Evolutionary conservation across 2,329 filamentous ascomycete genomes (phyloP), one percentile per base, ranked within the genome.

Genomic region (Fusarium sacchari): DNA sequence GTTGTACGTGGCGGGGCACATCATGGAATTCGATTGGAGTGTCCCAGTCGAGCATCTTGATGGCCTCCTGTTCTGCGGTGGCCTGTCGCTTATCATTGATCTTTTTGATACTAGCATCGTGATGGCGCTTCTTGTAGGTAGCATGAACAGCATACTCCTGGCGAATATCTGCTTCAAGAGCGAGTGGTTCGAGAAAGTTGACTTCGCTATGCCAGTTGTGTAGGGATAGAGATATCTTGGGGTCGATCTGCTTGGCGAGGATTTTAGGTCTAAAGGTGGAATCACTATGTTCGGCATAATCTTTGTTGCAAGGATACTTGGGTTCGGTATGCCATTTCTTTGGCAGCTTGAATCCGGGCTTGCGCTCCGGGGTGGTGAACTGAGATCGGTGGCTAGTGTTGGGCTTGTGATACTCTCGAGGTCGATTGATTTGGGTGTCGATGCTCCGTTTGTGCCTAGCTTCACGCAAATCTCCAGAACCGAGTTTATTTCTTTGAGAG

Each of bases 281-380:
- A 11, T 65, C 49, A 30, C 40, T 52, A 20, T 60, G 49, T 15
- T 64, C 37, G 4, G 69, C 67, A 30, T 69, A 76, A 5, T 56
- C 42, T 10, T 71, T 55, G 37, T 69, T 67, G 20, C 59, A 49
- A 39, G 64, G 65, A 24, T 73, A 59, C 20, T 70, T 68, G 14
- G 36, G 76, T 30, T 62, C 36, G 5, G 59, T 24, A 15, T 57
- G 37, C 39, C 60, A 77, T 6, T 43, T 26, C 8, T 56, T 17
- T 13, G 42, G 44, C 15, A 53, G 50, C 15, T 68, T 26, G n/a
- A 50, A 34, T 46, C 60, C 55, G n/a, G 67, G 58, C 14, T 64
- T 60, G 30, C 53, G n/a, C 22, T 62, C 60, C 36, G 43, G 55
- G 2, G 59, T 30, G 2, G 34, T 24, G 28, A 74, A 74, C 15